Evolutionary conservation across 2,329 filamentous ascomycete genomes (phyloP).

Genomic region (Monosporascus sp.): DNA sequence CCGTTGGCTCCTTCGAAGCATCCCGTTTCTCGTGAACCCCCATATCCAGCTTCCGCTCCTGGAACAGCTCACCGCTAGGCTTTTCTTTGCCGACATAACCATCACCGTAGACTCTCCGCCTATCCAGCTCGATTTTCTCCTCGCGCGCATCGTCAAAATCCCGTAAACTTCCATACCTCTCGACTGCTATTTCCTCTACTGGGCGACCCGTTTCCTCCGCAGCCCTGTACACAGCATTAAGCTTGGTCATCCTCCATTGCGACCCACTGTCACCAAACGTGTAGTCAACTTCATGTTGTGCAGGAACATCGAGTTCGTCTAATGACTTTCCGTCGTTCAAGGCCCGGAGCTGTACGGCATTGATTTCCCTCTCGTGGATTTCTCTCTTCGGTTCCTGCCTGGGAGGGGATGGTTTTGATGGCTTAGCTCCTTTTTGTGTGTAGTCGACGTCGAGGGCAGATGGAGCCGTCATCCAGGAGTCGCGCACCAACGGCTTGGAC

Average conservation of each 20-base stretch:
- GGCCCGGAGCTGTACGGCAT: slow-evolving; percentile 58
- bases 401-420: slow-evolving; percentile 44
- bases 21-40: slow-evolving; percentile 36
- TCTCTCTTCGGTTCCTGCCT: slow-evolving; percentile 61
- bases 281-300: slow-evolving; percentile 65
- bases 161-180: slow-evolving; percentile 73
- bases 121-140: slow-evolving; percentile 84
- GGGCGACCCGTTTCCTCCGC: slow-evolving; percentile 67
- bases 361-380: slow-evolving; percentile 77
- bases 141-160: slow-evolving; percentile 91
- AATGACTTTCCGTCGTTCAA: slow-evolving; percentile 51
- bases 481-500: slow-evolving; percentile 52
- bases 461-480: slow-evolving; percentile 92
- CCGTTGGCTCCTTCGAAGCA: slow-evolving; percentile 24
- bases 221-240: slow-evolving; percentile 76
- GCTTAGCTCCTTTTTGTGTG: slow-evolving; percentile 54
- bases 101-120: slow-evolving; percentile 74
- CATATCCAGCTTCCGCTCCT: slow-evolving; percentile 62
- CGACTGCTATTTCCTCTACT: slow-evolving; percentile 76
- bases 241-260: slow-evolving; percentile 93
- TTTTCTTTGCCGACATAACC: slow-evolving; percentile 82
- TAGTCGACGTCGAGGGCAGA: slow-evolving; percentile 81
- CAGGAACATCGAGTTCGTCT: slow-evolving; percentile 47
- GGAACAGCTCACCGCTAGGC: slow-evolving; percentile 80
- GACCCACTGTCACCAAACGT: slow-evolving; percentile 85